Evolutionary conservation across 495 filamentous ascomycete genomes (phyloP), one percentile per base, ranked within the genome.

Genomic region (Chaetomidium leptoderma): DNA sequence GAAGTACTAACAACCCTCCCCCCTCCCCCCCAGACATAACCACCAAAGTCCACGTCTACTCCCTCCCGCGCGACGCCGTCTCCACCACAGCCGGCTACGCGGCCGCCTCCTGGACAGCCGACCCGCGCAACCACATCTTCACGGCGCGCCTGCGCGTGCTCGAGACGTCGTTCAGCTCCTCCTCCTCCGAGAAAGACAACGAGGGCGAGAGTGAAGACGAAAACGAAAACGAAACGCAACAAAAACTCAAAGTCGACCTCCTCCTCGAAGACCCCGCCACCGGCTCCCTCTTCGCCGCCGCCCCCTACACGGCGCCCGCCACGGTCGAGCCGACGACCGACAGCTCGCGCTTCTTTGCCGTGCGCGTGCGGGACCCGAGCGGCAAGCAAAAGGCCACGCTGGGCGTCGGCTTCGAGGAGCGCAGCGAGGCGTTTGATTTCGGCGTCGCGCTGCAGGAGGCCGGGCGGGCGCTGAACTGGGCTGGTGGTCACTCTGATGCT

Each of bases 371-470:
- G 36, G 86, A 86, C 44, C 85, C 86, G 47, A 79, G 82, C 45
- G 78, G 78, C 2, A 81, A 82, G 2, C 74, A 81, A 58, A 91
- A 90, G 64, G 90, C 90, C 23, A 78, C 83, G 33, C 72, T 92
- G 26, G 89, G 90, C n/a, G 79, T 93, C 47, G 89, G 90, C 13
- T 93, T 92, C 65, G 90, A 92, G 75, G 89, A 92, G 71, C 73
- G 90, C 40, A 83, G 81, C 67, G 88, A 90, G 58, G 89, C 89
- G 8, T 89, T 92, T 53, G 90, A 93, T 62, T 91, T 91, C 58
- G 82, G 81, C 23, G 83, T 92, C n/a, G 76, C 81, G n/a, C 71
- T 93, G 63, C 87, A 89, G 69, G 89, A 90, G 65, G 81, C 83
- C 14, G 72, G 84, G 52, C 82, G 81, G 67, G 78, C 77, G 55